Percentiles rank a stretch among this genome's conserved stretches.
Conservation (phyloP, 768 basidiomycete genomes). For the Termitomyces sp. region DNA sequence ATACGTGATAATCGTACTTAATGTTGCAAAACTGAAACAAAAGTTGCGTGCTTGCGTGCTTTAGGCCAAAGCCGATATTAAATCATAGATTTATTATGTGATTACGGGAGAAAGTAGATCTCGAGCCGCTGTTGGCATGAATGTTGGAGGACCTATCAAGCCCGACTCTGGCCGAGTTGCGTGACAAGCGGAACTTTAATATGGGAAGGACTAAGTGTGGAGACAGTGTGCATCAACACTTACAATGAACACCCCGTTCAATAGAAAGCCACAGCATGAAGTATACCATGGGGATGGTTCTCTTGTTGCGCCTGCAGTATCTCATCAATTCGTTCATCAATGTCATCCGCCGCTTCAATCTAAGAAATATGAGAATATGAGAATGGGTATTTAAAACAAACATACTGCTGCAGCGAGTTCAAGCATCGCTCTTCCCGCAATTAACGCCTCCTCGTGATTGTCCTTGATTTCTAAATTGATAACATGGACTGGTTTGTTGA, state of each 20-base stretch:
- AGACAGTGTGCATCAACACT: neutral
- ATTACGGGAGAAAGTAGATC: neutral
- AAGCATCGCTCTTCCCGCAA: slow-evolving; percentile 92
- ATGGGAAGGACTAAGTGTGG: neutral
- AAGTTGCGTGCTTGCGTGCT: slow-evolving; percentile 40
- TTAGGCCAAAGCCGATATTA: neutral
- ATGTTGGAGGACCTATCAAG: neutral
- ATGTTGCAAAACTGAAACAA: slow-evolving; percentile 22
- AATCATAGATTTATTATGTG: too few species aligned
- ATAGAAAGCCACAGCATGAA: slow-evolving; percentile 92
- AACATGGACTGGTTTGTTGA: slow-evolving; percentile 89
- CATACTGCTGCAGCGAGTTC: slow-evolving; percentile 87
- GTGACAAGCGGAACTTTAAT: neutral
- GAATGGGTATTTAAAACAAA: slow-evolving; percentile 11
- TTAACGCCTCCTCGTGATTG: slow-evolving; percentile 96
- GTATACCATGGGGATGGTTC: slow-evolving; percentile 84
- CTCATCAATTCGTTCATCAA: slow-evolving; percentile 86
- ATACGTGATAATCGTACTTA: neutral
- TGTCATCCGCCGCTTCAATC: slow-evolving; percentile 82
- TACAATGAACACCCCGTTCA: slow-evolving; percentile 26
- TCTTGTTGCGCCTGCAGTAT: slow-evolving; percentile 85
- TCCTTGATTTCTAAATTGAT: slow-evolving; percentile 99
- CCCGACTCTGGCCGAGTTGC: too few species aligned
- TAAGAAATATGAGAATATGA: slow-evolving; percentile 24
- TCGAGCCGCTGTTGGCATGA: too few species aligned